Conservation (phyloP, 176 grass and related monocot genomes). For the Rhynchospora breviuscula region DNA sequence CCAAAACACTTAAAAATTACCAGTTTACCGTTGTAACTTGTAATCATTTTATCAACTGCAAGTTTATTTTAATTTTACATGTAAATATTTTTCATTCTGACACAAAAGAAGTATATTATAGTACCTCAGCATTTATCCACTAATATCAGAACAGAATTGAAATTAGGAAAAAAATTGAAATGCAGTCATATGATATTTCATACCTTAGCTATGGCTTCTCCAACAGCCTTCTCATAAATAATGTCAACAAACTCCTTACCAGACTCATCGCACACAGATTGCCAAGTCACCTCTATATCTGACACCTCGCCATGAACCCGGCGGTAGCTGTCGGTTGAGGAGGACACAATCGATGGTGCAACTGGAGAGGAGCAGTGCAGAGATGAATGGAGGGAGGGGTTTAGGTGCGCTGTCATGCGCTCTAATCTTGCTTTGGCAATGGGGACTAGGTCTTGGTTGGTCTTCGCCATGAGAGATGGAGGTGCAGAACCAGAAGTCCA, state of each 20-base stretch:
- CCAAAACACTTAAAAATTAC: background rate
- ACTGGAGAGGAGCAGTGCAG: constrained; percentile 12
- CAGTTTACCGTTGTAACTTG: background rate
- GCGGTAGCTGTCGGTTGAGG: constrained; percentile 54
- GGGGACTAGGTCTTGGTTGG: constrained; percentile 19
- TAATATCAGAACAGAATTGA: background rate
- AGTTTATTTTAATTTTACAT: background rate
- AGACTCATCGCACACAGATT: constrained; percentile 41
- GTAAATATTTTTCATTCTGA: background rate
- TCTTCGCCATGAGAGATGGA: constrained; percentile 10
- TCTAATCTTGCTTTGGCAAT: constrained; percentile 53
- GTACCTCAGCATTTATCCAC: background rate
- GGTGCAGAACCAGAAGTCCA: no score
- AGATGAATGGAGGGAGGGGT: constrained; percentile 26
- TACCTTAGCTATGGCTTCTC: constrained; percentile 90
- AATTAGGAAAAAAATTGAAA: background rate
- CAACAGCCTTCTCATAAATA: constrained; percentile 76
- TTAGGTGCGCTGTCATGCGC: constrained; percentile 49
- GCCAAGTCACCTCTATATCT: constrained; percentile 52
- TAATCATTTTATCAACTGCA: background rate
- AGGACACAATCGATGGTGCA: constrained; percentile 18
- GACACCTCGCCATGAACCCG: constrained; percentile 63
- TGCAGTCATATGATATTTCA: background rate
- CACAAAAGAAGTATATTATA: background rate
- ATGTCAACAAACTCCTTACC: constrained; percentile 79